These are phyloP conservation scores for Scutellaria minor DNA, from an alignment of 257 asterid genomes.

Conservation along the genomic window DNA sequence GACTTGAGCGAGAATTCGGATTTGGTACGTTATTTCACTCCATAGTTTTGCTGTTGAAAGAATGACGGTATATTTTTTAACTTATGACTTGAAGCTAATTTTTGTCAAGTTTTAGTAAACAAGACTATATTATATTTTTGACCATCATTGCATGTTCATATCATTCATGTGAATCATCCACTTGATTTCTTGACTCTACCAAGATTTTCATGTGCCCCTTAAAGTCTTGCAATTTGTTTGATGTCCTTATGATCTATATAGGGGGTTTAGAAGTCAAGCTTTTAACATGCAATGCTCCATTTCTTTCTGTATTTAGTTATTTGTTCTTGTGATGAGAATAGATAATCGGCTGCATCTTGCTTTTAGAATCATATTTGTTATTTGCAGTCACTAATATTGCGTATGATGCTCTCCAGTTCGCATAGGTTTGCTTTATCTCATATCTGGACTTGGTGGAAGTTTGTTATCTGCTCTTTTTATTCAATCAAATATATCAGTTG, in stretches of 20 bases:
- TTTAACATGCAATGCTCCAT: background rate
- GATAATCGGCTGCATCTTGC: background rate
- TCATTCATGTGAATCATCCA: no score
- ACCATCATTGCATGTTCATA: no score
- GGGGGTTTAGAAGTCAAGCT: no score
- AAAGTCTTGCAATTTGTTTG: no score
- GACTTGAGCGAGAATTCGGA: conserved; percentile 91
- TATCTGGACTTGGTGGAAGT: conserved; percentile 92
- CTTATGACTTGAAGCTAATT: no score
- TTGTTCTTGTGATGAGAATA: background rate
- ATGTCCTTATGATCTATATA: no score
- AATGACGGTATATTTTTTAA: background rate
- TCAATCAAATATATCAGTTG: conserved; percentile 84
- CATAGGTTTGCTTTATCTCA: conserved; percentile 74
- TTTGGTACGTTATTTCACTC: conserved; percentile 55
- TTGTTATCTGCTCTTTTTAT: conserved; percentile 81
- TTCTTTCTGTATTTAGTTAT: background rate
- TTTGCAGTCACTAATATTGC: background rate
- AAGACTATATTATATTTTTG: no score
- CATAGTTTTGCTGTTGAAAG: background rate
- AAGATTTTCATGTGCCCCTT: no score
- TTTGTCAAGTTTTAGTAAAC: no score
- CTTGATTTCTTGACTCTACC: no score
- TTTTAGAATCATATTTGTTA: background rate
- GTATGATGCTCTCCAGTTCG: conserved; percentile 53